A percentile compares a stretch with the other conserved stretches of the same genome.
These are phyloP conservation scores for Nicotiana obtusifolia DNA, from an alignment of 257 asterid genomes.

Conservation along the genomic window DNA sequence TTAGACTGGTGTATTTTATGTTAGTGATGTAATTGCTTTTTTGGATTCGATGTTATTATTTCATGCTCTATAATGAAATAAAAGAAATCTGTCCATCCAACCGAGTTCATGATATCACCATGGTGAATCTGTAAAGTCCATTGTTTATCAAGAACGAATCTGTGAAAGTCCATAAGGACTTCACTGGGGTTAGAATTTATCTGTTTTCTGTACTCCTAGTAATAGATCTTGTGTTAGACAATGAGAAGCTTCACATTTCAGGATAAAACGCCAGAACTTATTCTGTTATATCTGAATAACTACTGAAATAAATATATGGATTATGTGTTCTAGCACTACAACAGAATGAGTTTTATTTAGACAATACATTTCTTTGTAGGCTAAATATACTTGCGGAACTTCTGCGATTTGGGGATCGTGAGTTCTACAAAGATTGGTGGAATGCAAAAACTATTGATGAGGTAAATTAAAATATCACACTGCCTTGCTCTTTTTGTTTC, in stretches of 20 bases:
- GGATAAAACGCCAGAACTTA: not conserved
- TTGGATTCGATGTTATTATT: not conserved
- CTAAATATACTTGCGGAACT: slow-evolving; percentile 95
- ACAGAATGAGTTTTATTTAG: not conserved
- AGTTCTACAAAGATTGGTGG: slow-evolving; percentile 99
- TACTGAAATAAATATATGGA: not conserved
- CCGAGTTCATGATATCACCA: not conserved
- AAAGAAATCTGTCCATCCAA: not conserved
- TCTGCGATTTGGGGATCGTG: slow-evolving; percentile 93
- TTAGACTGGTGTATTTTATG: not conserved
- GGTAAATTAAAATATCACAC: slow-evolving; percentile 30
- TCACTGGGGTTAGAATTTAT: not conserved
- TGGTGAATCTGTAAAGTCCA: not conserved
- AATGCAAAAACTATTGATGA: slow-evolving; percentile 95
- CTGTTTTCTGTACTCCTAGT: not conserved
- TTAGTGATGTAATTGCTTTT: not conserved
- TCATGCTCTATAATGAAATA: not conserved
- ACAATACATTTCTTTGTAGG: slow-evolving; percentile 45
- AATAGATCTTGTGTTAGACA: not conserved
- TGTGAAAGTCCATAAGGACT: not conserved
- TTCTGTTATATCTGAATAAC: not conserved
- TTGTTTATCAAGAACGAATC: not conserved
- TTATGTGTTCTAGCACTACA: slow-evolving; percentile 19
- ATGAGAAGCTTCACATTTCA: not conserved
- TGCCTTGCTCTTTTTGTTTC: not conserved